phyloP scores from a whole-genome alignment of 345 rosid species.

The Pseudoturritis turrita region DNA sequence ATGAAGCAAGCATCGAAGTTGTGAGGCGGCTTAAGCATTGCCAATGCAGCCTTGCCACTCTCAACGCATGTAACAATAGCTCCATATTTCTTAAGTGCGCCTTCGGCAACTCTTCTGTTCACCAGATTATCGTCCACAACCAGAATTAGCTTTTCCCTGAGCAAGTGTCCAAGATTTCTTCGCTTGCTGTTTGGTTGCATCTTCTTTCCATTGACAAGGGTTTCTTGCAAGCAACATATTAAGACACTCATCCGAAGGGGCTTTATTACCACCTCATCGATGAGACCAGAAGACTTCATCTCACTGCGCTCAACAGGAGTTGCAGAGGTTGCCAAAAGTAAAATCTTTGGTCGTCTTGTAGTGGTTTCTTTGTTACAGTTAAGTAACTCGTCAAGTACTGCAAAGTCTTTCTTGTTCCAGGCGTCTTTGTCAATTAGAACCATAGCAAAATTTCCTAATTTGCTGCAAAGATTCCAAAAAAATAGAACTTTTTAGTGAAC shows the following conservation, averaged over 20 bases:
- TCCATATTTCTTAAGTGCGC: conserved; percentile 68
- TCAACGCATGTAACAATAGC: conserved; percentile 82
- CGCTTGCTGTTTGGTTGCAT: conserved; percentile 39
- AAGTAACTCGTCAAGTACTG: conserved; percentile 32
- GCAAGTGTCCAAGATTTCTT: conserved; percentile 46
- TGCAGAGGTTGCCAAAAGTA: conserved; percentile 32
- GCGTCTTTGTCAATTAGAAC: conserved; percentile 71
- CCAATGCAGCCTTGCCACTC: conserved; percentile 66
- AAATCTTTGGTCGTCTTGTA: conserved; percentile 12
- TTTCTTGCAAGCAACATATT: conserved; percentile 69
- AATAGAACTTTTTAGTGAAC: neutral
- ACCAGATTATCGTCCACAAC: conserved; percentile 92
- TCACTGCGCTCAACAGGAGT: conserved; percentile 39
- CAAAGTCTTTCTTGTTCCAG: conserved; percentile 53
- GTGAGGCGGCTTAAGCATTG: conserved; percentile 77
- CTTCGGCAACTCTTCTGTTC: conserved; percentile 94
- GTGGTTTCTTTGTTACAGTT: conserved; percentile 24
- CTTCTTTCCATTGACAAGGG: conserved; percentile 53
- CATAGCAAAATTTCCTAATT: conserved; percentile 38
- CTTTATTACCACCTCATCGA: conserved; percentile 51
- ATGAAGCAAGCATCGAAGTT: conserved; percentile 86
- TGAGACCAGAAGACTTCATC: conserved; percentile 49
- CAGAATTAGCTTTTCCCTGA: conserved; percentile 59
- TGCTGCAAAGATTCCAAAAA: conserved; percentile 35
- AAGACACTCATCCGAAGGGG: conserved; percentile 72